Base-by-base conservation (phyloP, 495 filamentous ascomycete genomes). In the Chaetomium fimeti region DNA sequence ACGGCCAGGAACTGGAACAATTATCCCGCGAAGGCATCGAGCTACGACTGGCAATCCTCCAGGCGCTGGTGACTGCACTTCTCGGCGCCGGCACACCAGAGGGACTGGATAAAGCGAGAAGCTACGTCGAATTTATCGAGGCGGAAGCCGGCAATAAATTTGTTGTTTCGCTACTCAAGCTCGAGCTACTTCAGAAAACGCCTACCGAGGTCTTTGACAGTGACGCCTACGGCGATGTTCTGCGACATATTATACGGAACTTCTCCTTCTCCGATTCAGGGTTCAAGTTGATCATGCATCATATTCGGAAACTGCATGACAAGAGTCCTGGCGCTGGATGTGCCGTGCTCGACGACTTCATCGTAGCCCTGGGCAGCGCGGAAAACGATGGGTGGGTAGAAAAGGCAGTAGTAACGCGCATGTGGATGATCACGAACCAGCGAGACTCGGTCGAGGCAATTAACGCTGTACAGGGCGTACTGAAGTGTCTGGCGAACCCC, bases 251-350 rank as follows among this genome's bases (percentile, higher is more conserved):
- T 76, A 78, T 89, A 28, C 76, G 81, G 45, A 75, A 78, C 13
- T 75, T 86, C 16, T 76, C 85, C 55, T 75, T 87, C 28, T 85
- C 83, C 1, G 85, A 89, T 42, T 71, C 74, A 3, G 88, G 81
- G 63, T 86, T 94, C 72, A 90, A 85, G 69, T 82, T 88, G 32
- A 77, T 93, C 9, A 81, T 91, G 65, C 81, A 88, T 66, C 86
- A 90, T 67, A 83, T 91, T 40, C 82, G 89, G 62, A 87, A 86
- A 67, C 76, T 92, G 36, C 78, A 83, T 58, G 77, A 81, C 2
- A 85, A 86, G 67, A 79, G 76, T 47, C 76, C 77, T 2, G 77
- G 67, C 66, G 71, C 80, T 24, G 86, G 85, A 5, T 81, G 83
- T 60, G 76, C 81, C 51, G 76, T 81, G 13, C 69, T 92, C 11